Base-by-base conservation (phyloP, 805 yeast genomes). In the Yarrowia divulgata region DNA sequence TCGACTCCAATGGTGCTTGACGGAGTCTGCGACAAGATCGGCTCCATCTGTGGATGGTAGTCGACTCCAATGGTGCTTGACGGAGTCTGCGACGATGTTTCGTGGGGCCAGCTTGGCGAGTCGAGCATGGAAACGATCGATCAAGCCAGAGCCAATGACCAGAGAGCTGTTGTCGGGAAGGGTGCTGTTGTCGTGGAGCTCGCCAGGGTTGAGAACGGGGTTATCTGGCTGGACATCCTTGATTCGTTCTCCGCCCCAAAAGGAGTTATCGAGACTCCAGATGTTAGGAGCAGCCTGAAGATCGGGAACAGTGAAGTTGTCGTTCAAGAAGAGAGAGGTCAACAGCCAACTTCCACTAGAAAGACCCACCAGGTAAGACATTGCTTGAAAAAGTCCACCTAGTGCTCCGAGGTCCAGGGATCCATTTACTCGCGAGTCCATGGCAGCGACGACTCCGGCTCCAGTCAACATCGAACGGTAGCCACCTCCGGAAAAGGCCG, bases 331-430 rank as follows among this genome's bases (percentile, higher is more conserved):
- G 34, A 91, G 77, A 10, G 94, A 84, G 0, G 91, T 89, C 37
- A 91, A 81, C 67, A 90, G 80, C 97, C 97, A 93, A 14, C 90
- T 84, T 29, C 97, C 97, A 39, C 97, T 97, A 14, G 93, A 88
- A 45, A 91, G 83, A 8, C 94, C 97, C 7, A 91, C 80, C 8
- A 92, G 77, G 74, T 93, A 92, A 8, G 90, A 85, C 1, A 91
- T 76, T 6, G 90, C 80, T 74, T 89, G 92, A 40, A 91, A 79
- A 34, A 92, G 78, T 6, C 97, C 95, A 16, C 63, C 63, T 0
- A 57, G 63, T 9, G 63, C 63, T 23, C 71, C 69, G 39, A 79
- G 75, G 23, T 77, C 80, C 1, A 86, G 81, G 6, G 90, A 88
- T 13, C 77, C 77, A 2, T 81, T 81, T 1, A 93, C 87, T 72